These are phyloP conservation scores for Aspergillus caelatus DNA, from an alignment of 2,329 filamentous ascomycete species.

Conservation along the genomic window DNA sequence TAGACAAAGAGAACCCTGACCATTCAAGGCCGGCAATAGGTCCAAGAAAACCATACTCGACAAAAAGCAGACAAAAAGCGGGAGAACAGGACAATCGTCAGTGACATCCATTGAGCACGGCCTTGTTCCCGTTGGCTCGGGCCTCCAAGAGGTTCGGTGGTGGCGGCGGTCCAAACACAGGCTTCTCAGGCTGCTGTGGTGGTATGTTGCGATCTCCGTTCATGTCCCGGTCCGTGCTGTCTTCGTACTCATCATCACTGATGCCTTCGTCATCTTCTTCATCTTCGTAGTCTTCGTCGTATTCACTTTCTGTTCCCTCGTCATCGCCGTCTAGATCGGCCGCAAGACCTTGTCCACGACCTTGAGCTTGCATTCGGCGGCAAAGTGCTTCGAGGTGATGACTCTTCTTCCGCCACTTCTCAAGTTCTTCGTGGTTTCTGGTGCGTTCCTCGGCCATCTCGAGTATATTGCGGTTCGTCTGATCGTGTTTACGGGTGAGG, in stretches of 20 bases:
- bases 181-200: slow-evolving; percentile 41
- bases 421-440: slow-evolving; percentile 72
- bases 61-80: background rate
- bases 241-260: slow-evolving; percentile 59
- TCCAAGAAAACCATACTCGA: slow-evolving; percentile 9
- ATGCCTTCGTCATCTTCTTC: slow-evolving; percentile 67
- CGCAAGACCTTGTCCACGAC: slow-evolving; percentile 71
- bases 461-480: slow-evolving; percentile 90
- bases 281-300: slow-evolving; percentile 65
- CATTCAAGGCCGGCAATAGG: slow-evolving; percentile 5
- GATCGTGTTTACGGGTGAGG: slow-evolving; percentile 88
- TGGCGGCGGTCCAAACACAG: slow-evolving; percentile 53
- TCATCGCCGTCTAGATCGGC: slow-evolving; percentile 59
- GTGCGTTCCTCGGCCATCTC: slow-evolving; percentile 95
- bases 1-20: slow-evolving; percentile 1
- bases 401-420: slow-evolving; percentile 80
- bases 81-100: slow-evolving; percentile 12
- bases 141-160: slow-evolving; percentile 53
- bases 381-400: slow-evolving; percentile 93
- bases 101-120: slow-evolving; percentile 48
- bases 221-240: slow-evolving; percentile 31
- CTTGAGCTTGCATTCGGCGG: slow-evolving; percentile 93
- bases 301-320: slow-evolving; percentile 47
- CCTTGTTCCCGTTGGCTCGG: slow-evolving; percentile 49
- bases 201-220: slow-evolving; percentile 29